Conservation (phyloP, 176 grass and related monocot genomes). For the Rhynchospora breviuscula region DNA sequence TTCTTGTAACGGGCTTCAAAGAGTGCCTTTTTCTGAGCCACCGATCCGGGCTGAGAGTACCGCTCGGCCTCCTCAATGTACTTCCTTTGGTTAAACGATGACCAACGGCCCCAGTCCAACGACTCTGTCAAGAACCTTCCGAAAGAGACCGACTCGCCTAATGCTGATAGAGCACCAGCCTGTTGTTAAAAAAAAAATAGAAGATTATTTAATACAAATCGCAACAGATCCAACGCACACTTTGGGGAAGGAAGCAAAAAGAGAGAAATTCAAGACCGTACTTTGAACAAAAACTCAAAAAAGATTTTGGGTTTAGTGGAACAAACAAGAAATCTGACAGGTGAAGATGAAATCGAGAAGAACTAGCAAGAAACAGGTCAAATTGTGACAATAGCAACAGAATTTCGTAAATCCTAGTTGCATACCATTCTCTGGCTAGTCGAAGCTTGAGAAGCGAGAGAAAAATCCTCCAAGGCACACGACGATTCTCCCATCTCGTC, state of each 20-base stretch:
- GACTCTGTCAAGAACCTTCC: slow-evolving; percentile 69
- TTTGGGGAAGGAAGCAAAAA: background rate
- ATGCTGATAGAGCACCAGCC: slow-evolving; percentile 38
- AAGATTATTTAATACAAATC: background rate
- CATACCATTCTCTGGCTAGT: slow-evolving; percentile 20
- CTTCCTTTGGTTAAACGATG: slow-evolving; percentile 55
- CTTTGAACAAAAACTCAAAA: background rate
- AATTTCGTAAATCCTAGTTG: background rate
- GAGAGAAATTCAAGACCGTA: background rate
- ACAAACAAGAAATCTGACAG: background rate
- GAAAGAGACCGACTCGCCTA: slow-evolving; percentile 66
- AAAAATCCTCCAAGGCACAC: background rate
- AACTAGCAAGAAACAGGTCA: slow-evolving; percentile 1
- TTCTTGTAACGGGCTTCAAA: slow-evolving; percentile 68
- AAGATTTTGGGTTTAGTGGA: background rate
- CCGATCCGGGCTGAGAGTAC: slow-evolving; percentile 52
- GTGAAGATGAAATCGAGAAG: background rate
- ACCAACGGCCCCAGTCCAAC: slow-evolving; percentile 68
- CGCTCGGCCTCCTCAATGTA: slow-evolving; percentile 59
- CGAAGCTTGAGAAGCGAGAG: slow-evolving; percentile 17
- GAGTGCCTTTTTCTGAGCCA: slow-evolving; percentile 70
- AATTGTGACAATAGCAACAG: background rate
- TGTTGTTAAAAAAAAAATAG: background rate
- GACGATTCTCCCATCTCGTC: background rate
- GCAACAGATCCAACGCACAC: background rate